Conservation (phyloP, 495 filamentous ascomycete species). For the Penicillium cinerascens region DNA sequence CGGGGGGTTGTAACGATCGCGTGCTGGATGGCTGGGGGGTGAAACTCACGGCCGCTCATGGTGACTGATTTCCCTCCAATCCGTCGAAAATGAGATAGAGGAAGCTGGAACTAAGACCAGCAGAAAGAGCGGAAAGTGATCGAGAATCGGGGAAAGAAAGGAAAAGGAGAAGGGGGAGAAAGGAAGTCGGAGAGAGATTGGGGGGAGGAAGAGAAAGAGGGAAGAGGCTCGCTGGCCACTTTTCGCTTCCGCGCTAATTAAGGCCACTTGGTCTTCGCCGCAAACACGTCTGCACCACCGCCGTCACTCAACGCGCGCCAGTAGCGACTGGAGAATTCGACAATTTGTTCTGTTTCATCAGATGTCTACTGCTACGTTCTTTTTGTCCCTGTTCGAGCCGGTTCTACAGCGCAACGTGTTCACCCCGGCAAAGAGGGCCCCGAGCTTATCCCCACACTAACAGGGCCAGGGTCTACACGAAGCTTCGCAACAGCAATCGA, state of each 20-base stretch:
- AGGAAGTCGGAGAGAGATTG: constrained; percentile 34
- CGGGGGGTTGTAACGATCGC: constrained; percentile 33
- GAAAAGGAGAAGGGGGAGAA: constrained; percentile 30
- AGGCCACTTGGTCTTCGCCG: constrained; percentile 45
- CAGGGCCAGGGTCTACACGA: constrained; percentile 13
- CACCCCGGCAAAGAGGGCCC: constrained; percentile 12
- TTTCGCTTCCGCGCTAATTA: constrained; percentile 44
- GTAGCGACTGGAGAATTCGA: neutral
- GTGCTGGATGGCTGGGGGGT: constrained; percentile 17
- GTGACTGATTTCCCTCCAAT: constrained; percentile 38
- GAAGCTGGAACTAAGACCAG: constrained; percentile 57
- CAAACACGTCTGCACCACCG: constrained; percentile 8
- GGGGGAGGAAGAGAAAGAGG: constrained; percentile 35
- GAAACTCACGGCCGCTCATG: constrained; percentile 47
- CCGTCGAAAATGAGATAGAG: constrained; percentile 24
- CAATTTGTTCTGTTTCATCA: neutral
- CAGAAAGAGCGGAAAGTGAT: constrained; percentile 43
- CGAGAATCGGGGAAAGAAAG: constrained; percentile 40
- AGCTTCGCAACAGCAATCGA: neutral
- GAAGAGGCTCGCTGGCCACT: constrained; percentile 43
- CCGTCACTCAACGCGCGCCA: constrained; percentile 12
- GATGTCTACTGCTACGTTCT: neutral
- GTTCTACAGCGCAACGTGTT: neutral
- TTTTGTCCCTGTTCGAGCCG: too few species aligned
- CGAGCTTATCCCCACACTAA: constrained; percentile 25